Conservation (phyloP, 1,139 yeast species). For the Pichia sp. region DNA sequence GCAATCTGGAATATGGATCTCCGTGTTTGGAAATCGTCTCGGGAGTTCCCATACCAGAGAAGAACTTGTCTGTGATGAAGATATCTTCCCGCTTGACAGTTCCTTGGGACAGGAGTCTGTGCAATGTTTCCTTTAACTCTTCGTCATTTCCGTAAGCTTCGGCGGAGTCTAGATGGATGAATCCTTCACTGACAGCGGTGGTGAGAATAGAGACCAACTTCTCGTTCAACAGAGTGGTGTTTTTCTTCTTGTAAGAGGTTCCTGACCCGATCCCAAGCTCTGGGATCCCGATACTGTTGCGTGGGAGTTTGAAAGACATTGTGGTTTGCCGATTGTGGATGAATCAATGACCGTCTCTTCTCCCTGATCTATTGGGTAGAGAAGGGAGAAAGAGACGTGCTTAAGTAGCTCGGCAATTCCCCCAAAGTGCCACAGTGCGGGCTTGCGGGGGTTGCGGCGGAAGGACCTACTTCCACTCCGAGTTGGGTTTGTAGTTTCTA, state of each 20-base stretch:
- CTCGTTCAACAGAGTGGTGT: constrained; percentile 29
- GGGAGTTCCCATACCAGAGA: constrained; percentile 24
- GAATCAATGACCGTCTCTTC: no score
- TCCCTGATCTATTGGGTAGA: no score
- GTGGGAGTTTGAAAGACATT: constrained; percentile 19
- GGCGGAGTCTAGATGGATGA: constrained; percentile 57
- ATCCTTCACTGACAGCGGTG: constrained; percentile 45
- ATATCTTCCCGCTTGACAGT: constrained; percentile 48
- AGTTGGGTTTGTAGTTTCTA: no score
- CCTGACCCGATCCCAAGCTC: constrained; percentile 54
- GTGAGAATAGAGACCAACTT: constrained; percentile 42
- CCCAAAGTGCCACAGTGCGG: no score
- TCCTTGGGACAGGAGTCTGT: constrained; percentile 17
- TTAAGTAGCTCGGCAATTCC: no score
- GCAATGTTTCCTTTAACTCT: constrained; percentile 53
- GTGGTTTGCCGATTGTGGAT: not conserved
- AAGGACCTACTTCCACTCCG: no score
- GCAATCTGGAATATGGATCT: constrained; percentile 33
- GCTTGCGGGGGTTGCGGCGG: no score
- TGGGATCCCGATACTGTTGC: constrained; percentile 31
- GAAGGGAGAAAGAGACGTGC: no score
- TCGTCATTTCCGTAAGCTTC: constrained; percentile 57
- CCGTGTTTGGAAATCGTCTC: constrained; percentile 20
- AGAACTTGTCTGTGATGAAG: constrained; percentile 56
- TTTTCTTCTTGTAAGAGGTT: constrained; percentile 47